phyloP scores from a whole-genome alignment of 257 asterid species.

The Rehmannia glutinosa region DNA sequence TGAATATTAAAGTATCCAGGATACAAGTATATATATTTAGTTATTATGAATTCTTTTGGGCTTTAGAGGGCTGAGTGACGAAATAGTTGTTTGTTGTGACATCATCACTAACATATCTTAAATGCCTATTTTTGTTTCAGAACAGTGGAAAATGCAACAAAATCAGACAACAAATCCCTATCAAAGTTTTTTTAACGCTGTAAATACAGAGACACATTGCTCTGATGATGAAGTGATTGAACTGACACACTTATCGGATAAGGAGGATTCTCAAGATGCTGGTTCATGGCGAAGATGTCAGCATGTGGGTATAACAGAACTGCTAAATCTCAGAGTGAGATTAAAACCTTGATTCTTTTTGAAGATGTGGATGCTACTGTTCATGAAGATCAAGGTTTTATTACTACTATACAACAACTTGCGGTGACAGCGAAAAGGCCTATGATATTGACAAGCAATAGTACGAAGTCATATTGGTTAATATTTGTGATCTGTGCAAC shows the following conservation, averaged over 20 bases:
- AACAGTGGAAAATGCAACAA: conserved; percentile 35
- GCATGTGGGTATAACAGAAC: conserved; percentile 27
- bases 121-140: conserved; percentile 44
- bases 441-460: conserved; percentile 90
- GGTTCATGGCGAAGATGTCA: conserved; percentile 21
- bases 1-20: neutral
- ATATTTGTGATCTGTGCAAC: conserved; percentile 1
- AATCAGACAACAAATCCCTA: conserved; percentile 29
- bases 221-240: conserved; percentile 47
- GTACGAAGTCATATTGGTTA: conserved; percentile 49
- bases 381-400: conserved; percentile 80
- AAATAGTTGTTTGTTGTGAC: no score
- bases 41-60: no score
- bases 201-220: conserved; percentile 25
- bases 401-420: conserved; percentile 79
- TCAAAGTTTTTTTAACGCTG: conserved; percentile 35
- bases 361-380: conserved; percentile 92
- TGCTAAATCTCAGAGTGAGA: conserved; percentile 35
- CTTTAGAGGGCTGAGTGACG: no score
- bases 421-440: conserved; percentile 92
- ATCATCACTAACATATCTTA: conserved; percentile 15
- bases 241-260: conserved; percentile 35
- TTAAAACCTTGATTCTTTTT: conserved; percentile 75
- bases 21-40: no score
- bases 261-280: conserved; percentile 42